Evolutionary conservation across 768 basidiomycete genomes (phyloP).

Genomic region (Sistotremastrum suecicum): DNA sequence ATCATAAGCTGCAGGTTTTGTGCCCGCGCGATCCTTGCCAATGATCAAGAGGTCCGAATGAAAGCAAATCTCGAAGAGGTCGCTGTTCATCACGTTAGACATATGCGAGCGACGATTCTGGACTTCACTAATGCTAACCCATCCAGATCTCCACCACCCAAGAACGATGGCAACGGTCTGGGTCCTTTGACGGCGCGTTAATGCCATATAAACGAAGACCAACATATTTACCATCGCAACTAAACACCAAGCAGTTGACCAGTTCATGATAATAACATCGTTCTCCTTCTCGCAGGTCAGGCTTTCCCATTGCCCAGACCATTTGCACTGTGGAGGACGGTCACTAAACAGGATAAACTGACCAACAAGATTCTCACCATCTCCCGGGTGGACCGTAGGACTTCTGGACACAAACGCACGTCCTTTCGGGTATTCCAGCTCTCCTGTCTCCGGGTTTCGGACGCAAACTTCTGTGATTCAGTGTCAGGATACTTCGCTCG

Average conservation of each 20-base stretch:
- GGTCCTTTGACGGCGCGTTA: conserved; percentile 22
- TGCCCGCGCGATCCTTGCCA: conserved; percentile 16
- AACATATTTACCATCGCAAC: conserved; percentile 35
- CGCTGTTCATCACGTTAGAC: conserved; percentile 24
- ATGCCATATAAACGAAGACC: background rate
- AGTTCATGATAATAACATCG: conserved; percentile 45
- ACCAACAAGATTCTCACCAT: conserved; percentile 27
- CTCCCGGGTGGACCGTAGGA: conserved; percentile 66
- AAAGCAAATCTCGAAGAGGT: conserved; percentile 48
- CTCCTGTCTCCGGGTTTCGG: conserved; percentile 31
- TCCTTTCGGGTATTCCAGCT: conserved; percentile 46
- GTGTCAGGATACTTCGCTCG: background rate
- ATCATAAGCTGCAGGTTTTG: conserved; percentile 37
- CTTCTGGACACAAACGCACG: conserved; percentile 51
- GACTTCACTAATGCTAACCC: conserved; percentile 31
- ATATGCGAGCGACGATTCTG: background rate
- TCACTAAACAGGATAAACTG: conserved; percentile 2
- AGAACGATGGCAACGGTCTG: conserved; percentile 51
- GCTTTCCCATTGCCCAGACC: conserved; percentile 57
- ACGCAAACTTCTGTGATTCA: conserved; percentile 29
- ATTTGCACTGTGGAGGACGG: conserved; percentile 37
- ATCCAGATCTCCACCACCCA: conserved; percentile 71
- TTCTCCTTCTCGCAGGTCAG: conserved; percentile 31
- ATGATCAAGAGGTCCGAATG: conserved; percentile 42
- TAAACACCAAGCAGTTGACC: conserved; percentile 60